Evolutionary conservation across 352 stramenopile species (phyloP), one percentile per base, ranked within the genome.

Genomic region (Phytophthora pseudosyringae): DNA sequence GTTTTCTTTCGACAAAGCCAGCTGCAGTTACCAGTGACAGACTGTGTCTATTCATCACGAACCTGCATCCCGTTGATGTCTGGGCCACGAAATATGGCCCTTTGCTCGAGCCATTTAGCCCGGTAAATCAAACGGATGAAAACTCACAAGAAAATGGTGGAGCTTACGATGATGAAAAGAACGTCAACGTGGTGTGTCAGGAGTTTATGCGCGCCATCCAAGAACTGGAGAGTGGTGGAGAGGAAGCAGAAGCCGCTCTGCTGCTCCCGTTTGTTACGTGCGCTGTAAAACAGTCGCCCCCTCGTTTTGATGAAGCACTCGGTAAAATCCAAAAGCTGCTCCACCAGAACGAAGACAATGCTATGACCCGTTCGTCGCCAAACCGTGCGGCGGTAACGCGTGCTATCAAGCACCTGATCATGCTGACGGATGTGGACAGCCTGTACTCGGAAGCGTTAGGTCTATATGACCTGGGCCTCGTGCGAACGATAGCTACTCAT

Each of bases 1-100:
- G 29, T 16, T 76, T 81, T 39, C 43, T 90, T 8, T 41, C 40
- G 1, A 52, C 56, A 8, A 73, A 73, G 25, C 63, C 80, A 2
- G 59, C 57, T 39, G 44, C 46, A 29, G 51, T 91, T 15, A 79
- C 63, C 5, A 90, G 78, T 59, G 86, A 94, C 43, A 69, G 86
- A 13, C 57, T 94, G 3, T 89, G 86, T 50, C 59, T 94, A 25
- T 91, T 94, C 50, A 67, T 91, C 58, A 94, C 86, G 10, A 94
- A 83, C 36, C 35, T 94, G 5, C 86, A 94, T 46, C 48, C 76
- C 2, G 68, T 90, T 7, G 68, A 94, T 45, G 76, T 92, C 15
- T 94, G 86, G 79, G 54, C n/a, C 3, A 82, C 80, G 12, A 94
- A 94, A 60, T 94, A 90, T 54, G 54, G 59, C 12, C 67, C 66